Conservation (phyloP, 805 yeast species). For the Zygosaccharomyces lentus region DNA sequence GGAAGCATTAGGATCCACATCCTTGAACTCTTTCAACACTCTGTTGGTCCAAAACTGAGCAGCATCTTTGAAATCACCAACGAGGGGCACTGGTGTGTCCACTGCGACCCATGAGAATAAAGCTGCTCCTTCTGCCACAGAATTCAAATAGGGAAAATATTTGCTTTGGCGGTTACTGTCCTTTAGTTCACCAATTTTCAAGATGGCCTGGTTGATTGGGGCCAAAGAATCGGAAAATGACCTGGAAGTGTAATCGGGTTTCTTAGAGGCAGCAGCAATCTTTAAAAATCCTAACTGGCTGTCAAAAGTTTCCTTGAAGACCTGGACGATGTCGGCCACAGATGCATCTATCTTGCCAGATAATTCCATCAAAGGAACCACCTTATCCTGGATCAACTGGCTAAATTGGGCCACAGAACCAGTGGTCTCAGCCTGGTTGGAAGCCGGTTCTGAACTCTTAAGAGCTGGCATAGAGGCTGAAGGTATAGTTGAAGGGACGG, state of each 20-base stretch:
- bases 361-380: slow-evolving; percentile 55
- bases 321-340: slow-evolving; percentile 43
- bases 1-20: slow-evolving; percentile 58
- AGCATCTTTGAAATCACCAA: slow-evolving; percentile 83
- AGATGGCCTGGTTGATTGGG: slow-evolving; percentile 64
- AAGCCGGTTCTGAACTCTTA: slow-evolving; percentile 10
- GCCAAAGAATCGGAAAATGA: slow-evolving; percentile 51
- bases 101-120: slow-evolving; percentile 87
- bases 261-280: slow-evolving; percentile 55
- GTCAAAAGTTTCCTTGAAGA: slow-evolving; percentile 51
- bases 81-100: slow-evolving; percentile 66
- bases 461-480: slow-evolving; percentile 14
- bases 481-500: slow-evolving; percentile 12
- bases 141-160: slow-evolving; percentile 65
- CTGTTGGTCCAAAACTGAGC: slow-evolving; percentile 94
- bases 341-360: slow-evolving; percentile 44
- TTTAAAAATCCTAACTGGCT: slow-evolving; percentile 55
- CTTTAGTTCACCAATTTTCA: slow-evolving; percentile 56
- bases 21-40: slow-evolving; percentile 78
- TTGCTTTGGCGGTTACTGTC: slow-evolving; percentile 70
- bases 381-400: slow-evolving; percentile 44
- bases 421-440: slow-evolving; percentile 22
- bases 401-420: slow-evolving; percentile 52
- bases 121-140: slow-evolving; percentile 86
- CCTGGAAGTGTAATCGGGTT: slow-evolving; percentile 58